Evolutionary conservation across 371 early-diverging fungal species (phyloP).

Genomic region (Mucor sp.): DNA sequence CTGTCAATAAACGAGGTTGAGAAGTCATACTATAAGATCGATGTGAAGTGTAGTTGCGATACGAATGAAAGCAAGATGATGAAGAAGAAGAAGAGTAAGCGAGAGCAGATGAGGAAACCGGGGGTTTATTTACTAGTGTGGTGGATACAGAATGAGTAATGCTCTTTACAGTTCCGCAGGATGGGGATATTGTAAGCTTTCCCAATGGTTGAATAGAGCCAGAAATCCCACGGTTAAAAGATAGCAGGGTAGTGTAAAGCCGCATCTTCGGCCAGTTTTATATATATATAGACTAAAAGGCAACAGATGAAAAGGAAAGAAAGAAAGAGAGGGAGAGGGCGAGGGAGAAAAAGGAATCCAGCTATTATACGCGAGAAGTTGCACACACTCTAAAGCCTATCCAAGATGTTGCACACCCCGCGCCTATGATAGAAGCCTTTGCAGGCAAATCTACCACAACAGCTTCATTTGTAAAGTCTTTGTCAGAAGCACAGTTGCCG

Average conservation of each 20-base stretch:
- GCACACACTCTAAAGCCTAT: slow-evolving; percentile 1
- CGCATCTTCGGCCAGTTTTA: background rate
- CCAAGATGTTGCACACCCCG: slow-evolving; percentile 37
- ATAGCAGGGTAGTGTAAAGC: background rate
- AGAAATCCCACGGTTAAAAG: background rate
- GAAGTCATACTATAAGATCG: background rate
- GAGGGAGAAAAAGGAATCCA: background rate
- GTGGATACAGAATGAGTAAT: slow-evolving; percentile 4
- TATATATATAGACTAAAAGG: background rate
- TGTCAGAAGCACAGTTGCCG: slow-evolving; percentile 73
- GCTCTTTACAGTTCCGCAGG: background rate
- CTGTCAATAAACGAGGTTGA: background rate
- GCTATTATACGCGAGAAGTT: background rate
- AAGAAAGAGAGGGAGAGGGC: background rate
- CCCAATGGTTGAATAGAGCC: background rate
- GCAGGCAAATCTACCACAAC: background rate
- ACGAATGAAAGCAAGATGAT: too few relatives aligned
- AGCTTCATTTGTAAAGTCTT: slow-evolving; percentile 25
- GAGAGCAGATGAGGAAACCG: background rate
- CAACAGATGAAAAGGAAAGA: background rate
- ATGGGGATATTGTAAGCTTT: background rate
- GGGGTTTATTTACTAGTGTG: background rate
- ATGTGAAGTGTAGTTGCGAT: background rate
- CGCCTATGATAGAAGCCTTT: slow-evolving; percentile 13
- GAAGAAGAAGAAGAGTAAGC: background rate